Conservation (phyloP, 164 flowering plant species). For the Aristolochia contorta region DNA sequence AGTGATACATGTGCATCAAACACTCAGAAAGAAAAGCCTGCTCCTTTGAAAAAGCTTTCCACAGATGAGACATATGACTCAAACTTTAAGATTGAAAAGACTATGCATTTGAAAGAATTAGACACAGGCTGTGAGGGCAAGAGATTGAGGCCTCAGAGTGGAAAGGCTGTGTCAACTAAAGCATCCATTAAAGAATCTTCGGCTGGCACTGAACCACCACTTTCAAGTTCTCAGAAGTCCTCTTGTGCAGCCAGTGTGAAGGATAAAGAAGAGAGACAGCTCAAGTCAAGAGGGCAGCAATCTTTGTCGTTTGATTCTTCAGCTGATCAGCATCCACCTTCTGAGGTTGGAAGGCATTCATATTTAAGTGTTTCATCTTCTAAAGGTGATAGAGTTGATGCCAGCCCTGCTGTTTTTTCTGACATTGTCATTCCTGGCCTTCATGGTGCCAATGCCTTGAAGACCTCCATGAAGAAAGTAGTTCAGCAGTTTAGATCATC, state of each 20-base stretch:
- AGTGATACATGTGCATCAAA: neutral
- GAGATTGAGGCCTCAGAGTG: neutral
- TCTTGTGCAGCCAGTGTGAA: neutral
- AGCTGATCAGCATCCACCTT: slow-evolving; percentile 17
- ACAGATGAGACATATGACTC: neutral
- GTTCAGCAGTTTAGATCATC: slow-evolving; percentile 51
- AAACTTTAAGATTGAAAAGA: too few species aligned
- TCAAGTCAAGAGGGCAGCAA: slow-evolving; percentile 14
- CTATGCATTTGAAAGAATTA: too few species aligned
- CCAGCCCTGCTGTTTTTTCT: slow-evolving; percentile 7
- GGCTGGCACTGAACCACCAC: neutral
- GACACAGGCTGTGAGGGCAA: too few species aligned
- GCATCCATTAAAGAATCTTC: slow-evolving; percentile 11
- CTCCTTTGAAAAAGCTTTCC: neutral
- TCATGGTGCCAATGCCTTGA: slow-evolving; percentile 34
- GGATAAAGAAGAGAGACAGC: slow-evolving; percentile 5
- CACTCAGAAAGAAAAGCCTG: neutral
- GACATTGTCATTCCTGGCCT: slow-evolving; percentile 17
- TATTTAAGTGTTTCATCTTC: slow-evolving; percentile 18
- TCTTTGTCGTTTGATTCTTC: slow-evolving; percentile 18
- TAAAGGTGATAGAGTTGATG: slow-evolving; percentile 13
- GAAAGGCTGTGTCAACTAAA: slow-evolving; percentile 7
- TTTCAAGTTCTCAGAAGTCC: slow-evolving; percentile 1
- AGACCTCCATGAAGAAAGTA: slow-evolving; percentile 51
- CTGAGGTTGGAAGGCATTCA: slow-evolving; percentile 11